A percentile compares a stretch with the other conserved stretches of the same genome.
phyloP scores from a whole-genome alignment of 75 land plant genomes.

The Chamaecyparis obtusa region DNA sequence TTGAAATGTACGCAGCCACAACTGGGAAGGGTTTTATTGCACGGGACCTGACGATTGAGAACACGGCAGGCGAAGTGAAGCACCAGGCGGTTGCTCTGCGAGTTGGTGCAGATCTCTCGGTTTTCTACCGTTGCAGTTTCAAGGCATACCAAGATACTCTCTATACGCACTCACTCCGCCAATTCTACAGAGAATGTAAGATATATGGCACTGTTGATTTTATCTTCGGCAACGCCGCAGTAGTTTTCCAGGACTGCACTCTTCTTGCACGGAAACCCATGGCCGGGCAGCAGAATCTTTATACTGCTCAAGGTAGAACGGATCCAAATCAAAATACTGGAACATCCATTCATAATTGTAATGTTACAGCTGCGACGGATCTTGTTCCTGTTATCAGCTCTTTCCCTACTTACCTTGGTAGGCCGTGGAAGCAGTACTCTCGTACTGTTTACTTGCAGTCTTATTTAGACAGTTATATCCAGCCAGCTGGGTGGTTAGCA shows the following conservation, averaged over 20 bases:
- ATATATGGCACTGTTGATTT: slow-evolving; percentile 71
- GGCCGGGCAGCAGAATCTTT: slow-evolving; percentile 31
- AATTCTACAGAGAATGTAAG: slow-evolving; percentile 69
- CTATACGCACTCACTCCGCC: slow-evolving; percentile 57
- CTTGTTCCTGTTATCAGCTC: slow-evolving; percentile 12
- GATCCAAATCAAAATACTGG: slow-evolving; percentile 49
- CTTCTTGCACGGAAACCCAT: slow-evolving; percentile 33
- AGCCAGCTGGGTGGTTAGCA: slow-evolving; percentile 61
- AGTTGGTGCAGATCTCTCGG: slow-evolving; percentile 42
- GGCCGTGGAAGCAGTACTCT: slow-evolving; percentile 75
- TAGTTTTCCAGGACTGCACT: slow-evolving; percentile 50
- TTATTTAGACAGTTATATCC: slow-evolving; percentile 39
- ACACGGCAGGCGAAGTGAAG: slow-evolving; percentile 66
- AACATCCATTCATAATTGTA: slow-evolving; percentile 55
- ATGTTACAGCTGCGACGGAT: slow-evolving; percentile 36
- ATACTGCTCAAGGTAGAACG: slow-evolving; percentile 57
- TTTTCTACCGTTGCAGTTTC: slow-evolving; percentile 47
- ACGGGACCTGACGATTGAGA: slow-evolving; percentile 40
- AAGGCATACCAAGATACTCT: slow-evolving; percentile 73
- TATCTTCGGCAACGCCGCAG: slow-evolving; percentile 77
- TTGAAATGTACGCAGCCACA: slow-evolving; percentile 26
- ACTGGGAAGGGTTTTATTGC: slow-evolving; percentile 50
- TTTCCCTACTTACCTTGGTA: slow-evolving; percentile 52
- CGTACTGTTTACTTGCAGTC: slow-evolving; percentile 54
- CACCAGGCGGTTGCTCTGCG: slow-evolving; percentile 68